Evolutionary conservation across 2,329 filamentous ascomycete species (phyloP).

Genomic region (Alternaria sp.): DNA sequence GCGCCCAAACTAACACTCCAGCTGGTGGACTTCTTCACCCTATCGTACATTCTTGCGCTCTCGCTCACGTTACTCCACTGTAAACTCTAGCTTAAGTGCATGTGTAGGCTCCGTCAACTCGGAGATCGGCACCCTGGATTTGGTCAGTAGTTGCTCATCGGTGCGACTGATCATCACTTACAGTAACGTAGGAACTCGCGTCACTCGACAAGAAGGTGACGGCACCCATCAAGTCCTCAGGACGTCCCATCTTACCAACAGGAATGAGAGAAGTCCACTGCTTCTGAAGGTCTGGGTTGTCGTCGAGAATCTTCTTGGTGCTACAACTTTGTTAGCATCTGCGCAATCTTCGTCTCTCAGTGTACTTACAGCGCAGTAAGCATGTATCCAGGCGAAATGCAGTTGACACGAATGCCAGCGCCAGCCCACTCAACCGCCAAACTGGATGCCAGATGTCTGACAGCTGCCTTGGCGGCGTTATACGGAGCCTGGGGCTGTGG

Average conservation of each 20-base stretch:
- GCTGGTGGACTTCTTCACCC: background rate
- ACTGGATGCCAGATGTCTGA: slow-evolving; percentile 84
- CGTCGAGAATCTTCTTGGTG: slow-evolving; percentile 91
- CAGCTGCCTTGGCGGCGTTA: slow-evolving; percentile 90
- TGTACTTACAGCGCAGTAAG: slow-evolving; percentile 80
- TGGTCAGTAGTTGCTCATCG: slow-evolving; percentile 32
- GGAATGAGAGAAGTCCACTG: slow-evolving; percentile 94
- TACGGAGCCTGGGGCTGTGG: slow-evolving; percentile 93
- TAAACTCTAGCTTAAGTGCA: slow-evolving; percentile 60
- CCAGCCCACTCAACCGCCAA: slow-evolving; percentile 94
- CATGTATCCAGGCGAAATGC: slow-evolving; percentile 96
- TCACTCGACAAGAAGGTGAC: slow-evolving; percentile 86
- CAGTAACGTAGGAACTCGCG: slow-evolving; percentile 58
- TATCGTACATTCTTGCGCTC: background rate
- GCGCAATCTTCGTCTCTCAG: background rate
- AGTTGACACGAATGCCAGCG: slow-evolving; percentile 89
- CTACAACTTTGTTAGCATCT: slow-evolving; percentile 54
- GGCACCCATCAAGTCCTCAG: slow-evolving; percentile 91
- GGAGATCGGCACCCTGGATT: slow-evolving; percentile 69
- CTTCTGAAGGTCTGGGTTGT: slow-evolving; percentile 86
- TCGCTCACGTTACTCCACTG: background rate
- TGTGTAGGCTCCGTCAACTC: slow-evolving; percentile 91
- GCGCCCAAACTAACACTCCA: background rate
- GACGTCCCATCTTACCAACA: slow-evolving; percentile 89
- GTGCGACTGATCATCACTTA: slow-evolving; percentile 10